These are phyloP conservation scores for Helicostylum pulchrum DNA, from an alignment of 192 early-diverging fungal genomes.

Conservation along the genomic window DNA sequence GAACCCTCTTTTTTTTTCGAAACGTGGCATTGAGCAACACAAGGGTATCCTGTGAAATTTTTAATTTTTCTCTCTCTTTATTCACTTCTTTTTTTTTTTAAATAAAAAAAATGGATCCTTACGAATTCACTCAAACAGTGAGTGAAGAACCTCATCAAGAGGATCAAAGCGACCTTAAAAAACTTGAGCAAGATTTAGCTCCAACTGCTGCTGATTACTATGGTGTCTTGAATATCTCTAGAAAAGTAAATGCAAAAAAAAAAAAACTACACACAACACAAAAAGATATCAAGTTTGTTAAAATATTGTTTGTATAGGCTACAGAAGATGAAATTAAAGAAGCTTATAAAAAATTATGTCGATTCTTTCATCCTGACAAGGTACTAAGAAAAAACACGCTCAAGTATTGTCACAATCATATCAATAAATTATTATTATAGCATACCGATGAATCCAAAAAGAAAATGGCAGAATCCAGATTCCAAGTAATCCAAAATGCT, in stretches of 20 bases:
- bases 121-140: constrained; percentile 25
- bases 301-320: constrained; percentile 39
- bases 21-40: no score
- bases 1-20: no score
- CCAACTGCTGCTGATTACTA: constrained; percentile 59
- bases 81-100: not conserved
- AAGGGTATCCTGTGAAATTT: not conserved
- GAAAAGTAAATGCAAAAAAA: constrained; percentile 14
- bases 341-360: constrained; percentile 69
- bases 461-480: constrained; percentile 67
- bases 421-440: constrained; percentile 2
- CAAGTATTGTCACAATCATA: no score
- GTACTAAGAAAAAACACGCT: constrained; percentile 11
- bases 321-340: constrained; percentile 69
- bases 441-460: constrained; percentile 58
- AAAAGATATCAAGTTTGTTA: constrained; percentile 10
- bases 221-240: constrained; percentile 58
- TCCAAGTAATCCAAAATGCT: constrained; percentile 73
- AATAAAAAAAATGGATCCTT: constrained; percentile 33
- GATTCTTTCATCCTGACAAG: constrained; percentile 79
- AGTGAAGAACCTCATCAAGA: constrained; percentile 20
- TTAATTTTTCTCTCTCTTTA: not conserved
- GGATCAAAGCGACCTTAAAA: constrained; percentile 24
- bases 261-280: no score
- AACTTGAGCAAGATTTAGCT: constrained; percentile 32